phyloP scores from a whole-genome alignment of 768 basidiomycete genomes.

The Cystobasidium tubakii region DNA sequence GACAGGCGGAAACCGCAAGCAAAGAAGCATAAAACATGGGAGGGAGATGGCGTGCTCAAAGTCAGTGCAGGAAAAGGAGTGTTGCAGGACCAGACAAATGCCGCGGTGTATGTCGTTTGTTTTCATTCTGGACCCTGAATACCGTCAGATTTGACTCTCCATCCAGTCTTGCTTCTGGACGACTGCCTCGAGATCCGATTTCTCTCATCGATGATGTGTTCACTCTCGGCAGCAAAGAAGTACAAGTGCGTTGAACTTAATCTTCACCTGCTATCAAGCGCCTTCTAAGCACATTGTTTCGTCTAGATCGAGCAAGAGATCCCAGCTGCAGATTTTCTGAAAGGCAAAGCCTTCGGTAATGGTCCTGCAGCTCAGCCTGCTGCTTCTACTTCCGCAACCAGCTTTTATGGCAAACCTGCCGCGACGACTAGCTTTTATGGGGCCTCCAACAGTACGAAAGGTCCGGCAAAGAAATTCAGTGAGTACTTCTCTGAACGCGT shows the following conservation, averaged over 20 bases:
- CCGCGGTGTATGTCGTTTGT: slow-evolving; percentile 41
- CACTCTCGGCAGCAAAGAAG: slow-evolving; percentile 45
- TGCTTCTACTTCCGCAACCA: slow-evolving; percentile 2
- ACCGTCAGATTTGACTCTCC: no score
- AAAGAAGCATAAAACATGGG: slow-evolving; percentile 82
- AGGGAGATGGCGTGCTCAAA: slow-evolving; percentile 54
- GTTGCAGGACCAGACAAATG: slow-evolving; percentile 41
- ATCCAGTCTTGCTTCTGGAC: neutral
- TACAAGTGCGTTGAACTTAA: slow-evolving; percentile 25
- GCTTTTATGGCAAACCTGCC: neutral
- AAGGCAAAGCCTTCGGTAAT: slow-evolving; percentile 4
- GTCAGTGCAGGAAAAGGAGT: slow-evolving; percentile 40
- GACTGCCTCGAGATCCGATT: neutral
- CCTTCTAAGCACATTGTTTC: neutral
- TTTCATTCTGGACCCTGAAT: no score
- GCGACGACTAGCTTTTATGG: slow-evolving; percentile 10
- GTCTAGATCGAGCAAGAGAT: slow-evolving; percentile 11
- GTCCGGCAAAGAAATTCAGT: slow-evolving; percentile 10
- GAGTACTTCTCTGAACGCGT: neutral
- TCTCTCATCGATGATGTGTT: slow-evolving; percentile 41
- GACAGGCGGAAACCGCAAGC: slow-evolving; percentile 45
- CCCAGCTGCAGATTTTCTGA: neutral
- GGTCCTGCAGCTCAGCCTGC: neutral
- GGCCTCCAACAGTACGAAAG: neutral
- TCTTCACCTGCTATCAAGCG: neutral